Evolutionary conservation across 805 yeast species (phyloP), one percentile per base, ranked within the genome.

Genomic region (Saccharomycopsis fodiens): DNA sequence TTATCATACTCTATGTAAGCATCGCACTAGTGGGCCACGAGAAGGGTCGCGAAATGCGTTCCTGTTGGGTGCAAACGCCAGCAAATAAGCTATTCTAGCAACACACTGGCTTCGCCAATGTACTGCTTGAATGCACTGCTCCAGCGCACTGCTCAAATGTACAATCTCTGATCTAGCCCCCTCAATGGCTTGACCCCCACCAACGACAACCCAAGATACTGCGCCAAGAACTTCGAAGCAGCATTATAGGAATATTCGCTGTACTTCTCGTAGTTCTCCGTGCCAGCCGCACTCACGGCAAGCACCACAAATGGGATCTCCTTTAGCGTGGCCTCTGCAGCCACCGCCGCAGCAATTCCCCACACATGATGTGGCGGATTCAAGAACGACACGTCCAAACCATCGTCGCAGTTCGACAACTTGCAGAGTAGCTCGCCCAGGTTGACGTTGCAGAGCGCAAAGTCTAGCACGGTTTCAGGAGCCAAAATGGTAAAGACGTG

Each of bases 281-380:
- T 79, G 3, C 85, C 85, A 59, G 79, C 85, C 35, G 82, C 70
- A 50, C 78, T 76, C 38, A 74, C 60, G 2, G 62, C 62, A 38
- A 70, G 55, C 38, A 57, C 35, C 5, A 45, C 36, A 30, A 43
- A 20, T 4, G 23, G 13, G 7, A 48, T 38, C 6, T 22, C 15
- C 16, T 25, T 21, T 10, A 41, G 12, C 3, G 47, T 23, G 2
- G 52, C 39, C 2, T 50, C 57, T 47, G 69, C 67, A 16, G 59
- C 56, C 3, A 67, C 50, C 1, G 74, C 65, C n/a, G 78, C 85
- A 6, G 71, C 54, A 20, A 75, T 68, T 0, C 84, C 85, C 1
- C 83, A 74, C 22, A 80, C 60, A 44, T 73, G 73, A 57, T 76
- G 82, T 0, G 86, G 87, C 1, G 86, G 85, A 17, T 57, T 62